A percentile compares a stretch with the other conserved stretches of the same genome.
These are phyloP conservation scores for Diplosphaera chodatii DNA, from an alignment of 139 green algal species.

Conservation along the genomic window DNA sequence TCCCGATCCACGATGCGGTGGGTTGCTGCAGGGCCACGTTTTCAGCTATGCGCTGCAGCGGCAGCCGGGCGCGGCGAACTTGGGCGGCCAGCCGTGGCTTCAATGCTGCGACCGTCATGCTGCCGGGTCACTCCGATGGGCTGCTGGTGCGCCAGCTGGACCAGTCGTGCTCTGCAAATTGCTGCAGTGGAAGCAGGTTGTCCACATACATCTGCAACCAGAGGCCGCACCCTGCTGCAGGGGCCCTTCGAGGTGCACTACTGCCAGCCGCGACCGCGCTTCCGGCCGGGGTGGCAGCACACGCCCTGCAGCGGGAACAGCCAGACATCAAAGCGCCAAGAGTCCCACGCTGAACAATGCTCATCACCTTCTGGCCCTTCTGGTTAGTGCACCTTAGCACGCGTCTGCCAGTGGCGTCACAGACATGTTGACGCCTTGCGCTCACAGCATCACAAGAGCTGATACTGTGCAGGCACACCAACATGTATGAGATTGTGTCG, in stretches of 20 bases:
- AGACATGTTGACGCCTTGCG: too few species aligned
- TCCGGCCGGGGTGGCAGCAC: background rate
- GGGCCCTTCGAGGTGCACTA: background rate
- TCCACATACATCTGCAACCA: too few species aligned
- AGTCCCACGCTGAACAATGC: slow-evolving; percentile 4
- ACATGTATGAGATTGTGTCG: background rate
- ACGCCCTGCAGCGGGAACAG: background rate
- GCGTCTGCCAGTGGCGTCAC: too few species aligned
- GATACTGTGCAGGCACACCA: background rate
- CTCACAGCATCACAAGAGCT: background rate
- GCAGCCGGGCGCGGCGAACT: background rate
- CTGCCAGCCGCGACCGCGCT: background rate
- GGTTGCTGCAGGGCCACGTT: background rate
- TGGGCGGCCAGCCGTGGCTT: background rate
- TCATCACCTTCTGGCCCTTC: slow-evolving; percentile 12
- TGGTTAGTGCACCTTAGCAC: background rate
- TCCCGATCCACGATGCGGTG: background rate
- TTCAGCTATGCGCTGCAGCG: background rate
- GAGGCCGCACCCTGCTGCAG: background rate
- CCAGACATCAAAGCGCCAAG: background rate
- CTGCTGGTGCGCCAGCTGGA: background rate
- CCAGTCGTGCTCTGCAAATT: too few species aligned
- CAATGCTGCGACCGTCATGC: too few species aligned
- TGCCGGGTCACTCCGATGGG: background rate
- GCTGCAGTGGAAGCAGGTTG: too few species aligned